Percentiles rank a stretch among this genome's conserved stretches.
Evolutionary conservation across 495 filamentous ascomycete genomes (phyloP).

Genomic region (Neurospora tetrasperma): DNA sequence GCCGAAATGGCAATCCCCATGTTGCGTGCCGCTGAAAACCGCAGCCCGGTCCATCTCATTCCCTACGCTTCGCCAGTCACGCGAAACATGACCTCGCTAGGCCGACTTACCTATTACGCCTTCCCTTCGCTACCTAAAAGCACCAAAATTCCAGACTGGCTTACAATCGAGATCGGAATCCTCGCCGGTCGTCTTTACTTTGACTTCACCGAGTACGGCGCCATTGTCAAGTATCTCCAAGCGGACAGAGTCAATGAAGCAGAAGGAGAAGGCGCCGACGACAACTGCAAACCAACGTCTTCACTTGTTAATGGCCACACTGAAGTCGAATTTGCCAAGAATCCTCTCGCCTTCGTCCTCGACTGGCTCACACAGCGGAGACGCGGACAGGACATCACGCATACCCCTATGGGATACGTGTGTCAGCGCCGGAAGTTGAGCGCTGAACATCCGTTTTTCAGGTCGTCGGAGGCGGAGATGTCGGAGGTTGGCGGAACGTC

Average conservation of each 20-base stretch:
- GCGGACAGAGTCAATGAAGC: neutral
- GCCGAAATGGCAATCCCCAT: conserved; percentile 36
- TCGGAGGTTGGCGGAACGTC: neutral
- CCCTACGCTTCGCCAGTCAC: conserved; percentile 45
- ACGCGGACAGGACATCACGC: conserved; percentile 40
- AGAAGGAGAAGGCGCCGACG: neutral
- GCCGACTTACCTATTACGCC: conserved; percentile 35
- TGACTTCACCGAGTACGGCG: conserved; percentile 27
- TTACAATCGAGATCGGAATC: conserved; percentile 44
- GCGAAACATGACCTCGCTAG: conserved; percentile 43
- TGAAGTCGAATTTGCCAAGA: conserved; percentile 13
- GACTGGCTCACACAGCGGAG: conserved; percentile 43
- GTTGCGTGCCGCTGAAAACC: conserved; percentile 19
- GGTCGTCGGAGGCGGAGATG: neutral
- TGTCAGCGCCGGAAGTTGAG: conserved; percentile 12
- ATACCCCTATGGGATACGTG: conserved; percentile 48
- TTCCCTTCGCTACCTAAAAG: conserved; percentile 32
- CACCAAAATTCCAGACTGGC: conserved; percentile 31
- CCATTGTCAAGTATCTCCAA: conserved; percentile 2
- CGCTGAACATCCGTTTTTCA: neutral
- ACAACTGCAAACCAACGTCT: neutral
- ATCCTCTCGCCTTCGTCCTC: conserved; percentile 32
- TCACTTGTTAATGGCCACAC: neutral
- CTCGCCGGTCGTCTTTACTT: conserved; percentile 48
- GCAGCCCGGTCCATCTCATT: conserved; percentile 21